Percentiles rank a stretch among this genome's conserved stretches.
phyloP scores from a whole-genome alignment of 805 yeast species.

The Lachancea cidri region DNA sequence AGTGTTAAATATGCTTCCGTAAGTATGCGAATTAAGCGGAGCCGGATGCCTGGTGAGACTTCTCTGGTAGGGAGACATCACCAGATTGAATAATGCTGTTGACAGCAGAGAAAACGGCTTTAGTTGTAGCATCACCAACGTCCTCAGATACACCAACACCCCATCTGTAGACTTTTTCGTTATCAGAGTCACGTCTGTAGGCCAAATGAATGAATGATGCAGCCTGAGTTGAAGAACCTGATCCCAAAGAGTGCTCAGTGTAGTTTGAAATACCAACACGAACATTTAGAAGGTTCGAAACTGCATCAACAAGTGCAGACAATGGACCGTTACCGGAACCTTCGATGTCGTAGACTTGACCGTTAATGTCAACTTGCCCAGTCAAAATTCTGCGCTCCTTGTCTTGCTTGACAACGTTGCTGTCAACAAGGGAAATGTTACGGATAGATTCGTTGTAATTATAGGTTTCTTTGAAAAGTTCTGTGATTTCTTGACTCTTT shows the following conservation, averaged over 20 bases:
- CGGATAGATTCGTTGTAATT: constrained; percentile 38
- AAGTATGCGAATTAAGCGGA: constrained; percentile 12
- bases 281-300: constrained; percentile 46
- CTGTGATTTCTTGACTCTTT: constrained; percentile 58
- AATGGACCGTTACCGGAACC: constrained; percentile 80
- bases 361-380: constrained; percentile 38
- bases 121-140: constrained; percentile 78
- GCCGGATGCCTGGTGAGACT: constrained; percentile 15
- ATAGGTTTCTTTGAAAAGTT: constrained; percentile 51
- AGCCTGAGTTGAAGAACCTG: constrained; percentile 67
- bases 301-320: constrained; percentile 64
- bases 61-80: constrained; percentile 23
- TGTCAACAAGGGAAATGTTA: constrained; percentile 38
- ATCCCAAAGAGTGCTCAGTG: constrained; percentile 68
- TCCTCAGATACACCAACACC: constrained; percentile 93
- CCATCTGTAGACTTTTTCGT: constrained; percentile 51
- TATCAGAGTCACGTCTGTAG: constrained; percentile 40
- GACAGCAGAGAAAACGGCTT: constrained; percentile 59
- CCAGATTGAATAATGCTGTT: constrained; percentile 38
- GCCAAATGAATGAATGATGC: constrained; percentile 65
- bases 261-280: constrained; percentile 60
- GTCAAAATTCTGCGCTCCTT: constrained; percentile 40
- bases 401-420: constrained; percentile 35
- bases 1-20: not conserved
- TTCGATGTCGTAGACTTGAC: constrained; percentile 32